Conservation (phyloP, 495 filamentous ascomycete species). For the Podospora pseudoanserina region DNA sequence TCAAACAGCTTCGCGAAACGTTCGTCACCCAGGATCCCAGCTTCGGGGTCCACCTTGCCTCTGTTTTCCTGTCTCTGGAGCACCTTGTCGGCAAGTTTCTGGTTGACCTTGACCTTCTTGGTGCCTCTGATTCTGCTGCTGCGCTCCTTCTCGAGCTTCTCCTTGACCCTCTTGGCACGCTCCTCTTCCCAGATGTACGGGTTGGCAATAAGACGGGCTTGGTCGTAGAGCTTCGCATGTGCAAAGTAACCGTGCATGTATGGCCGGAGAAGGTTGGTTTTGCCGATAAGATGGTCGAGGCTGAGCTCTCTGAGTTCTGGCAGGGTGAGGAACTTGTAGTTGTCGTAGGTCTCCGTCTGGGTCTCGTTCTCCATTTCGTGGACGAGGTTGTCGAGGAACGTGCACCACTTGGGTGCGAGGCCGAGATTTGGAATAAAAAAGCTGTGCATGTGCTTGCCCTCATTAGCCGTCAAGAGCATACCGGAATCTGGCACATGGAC, state of each 20-base stretch:
- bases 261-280: slow-evolving; percentile 78
- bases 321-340: slow-evolving; percentile 93
- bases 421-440: slow-evolving; percentile 91
- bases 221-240: slow-evolving; percentile 85
- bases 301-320: slow-evolving; percentile 76
- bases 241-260: slow-evolving; percentile 99
- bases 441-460: slow-evolving; percentile 65
- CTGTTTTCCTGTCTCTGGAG: slow-evolving; percentile 75
- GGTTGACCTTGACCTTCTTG: slow-evolving; percentile 90
- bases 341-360: slow-evolving; percentile 83
- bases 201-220: slow-evolving; percentile 86
- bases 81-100: slow-evolving; percentile 77
- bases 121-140: slow-evolving; percentile 86
- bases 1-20: slow-evolving; percentile 90
- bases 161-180: slow-evolving; percentile 77
- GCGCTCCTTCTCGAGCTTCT: slow-evolving; percentile 91
- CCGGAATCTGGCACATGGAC: slow-evolving; percentile 82
- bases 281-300: slow-evolving; percentile 80
- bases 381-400: slow-evolving; percentile 92
- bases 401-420: slow-evolving; percentile 91
- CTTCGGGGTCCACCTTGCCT: slow-evolving; percentile 58
- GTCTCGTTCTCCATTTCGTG: slow-evolving; percentile 91
- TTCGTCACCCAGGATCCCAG: slow-evolving; percentile 68
- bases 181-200: slow-evolving; percentile 90
- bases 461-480: slow-evolving; percentile 94